Evolutionary conservation across 2,329 filamentous ascomycete genomes (phyloP), one percentile per base, ranked within the genome.

Genomic region (Cadophora luteo-olivacea): DNA sequence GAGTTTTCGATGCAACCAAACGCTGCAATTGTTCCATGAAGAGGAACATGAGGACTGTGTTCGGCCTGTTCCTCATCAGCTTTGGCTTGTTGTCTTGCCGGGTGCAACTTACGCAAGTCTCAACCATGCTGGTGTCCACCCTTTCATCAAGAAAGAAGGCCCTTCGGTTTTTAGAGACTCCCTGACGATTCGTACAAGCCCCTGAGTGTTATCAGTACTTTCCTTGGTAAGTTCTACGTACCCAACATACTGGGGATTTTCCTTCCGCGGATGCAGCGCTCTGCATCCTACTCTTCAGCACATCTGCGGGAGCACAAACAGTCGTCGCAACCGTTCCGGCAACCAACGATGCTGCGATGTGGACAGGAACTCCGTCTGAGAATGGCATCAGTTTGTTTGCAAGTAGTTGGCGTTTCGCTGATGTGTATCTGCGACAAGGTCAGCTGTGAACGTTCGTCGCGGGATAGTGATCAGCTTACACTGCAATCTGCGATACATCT

Each of bases 241-340:
- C 1, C 32, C n/a, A 33, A 69, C 64, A 12, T 69, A 72, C 68
- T 22, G 61, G 65, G 22, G 62, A 51, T 41, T 68, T 58, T 54
- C 70, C 67, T 25, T 65, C 72, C 19, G 67, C 64, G 8, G 71
- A 73, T 4, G 72, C 69, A 1, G 78, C 78, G 60, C 75, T 78
- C 67, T 83, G 82, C 38, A 83, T 74, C 16, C 82, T 75, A 61
- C 81, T 83, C 72, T 83, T 83, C 25, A 83, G 72, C 0, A 83
- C 82, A 64, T 83, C 82, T 4, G 81, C 82, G 0, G 82, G 82
- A 0, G 82, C 81, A 63, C 82, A 84, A 14, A 82, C 75, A 0
- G 82, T 83, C 0, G 82, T 84, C 0, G 82, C 82, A 62, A 83
- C 81, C 1, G 82, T 83, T n/a, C 82, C 82, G 1, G 82, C 82